Evolutionary conservation across 2,329 filamentous ascomycete species (phyloP), one percentile per base, ranked within the genome.

Genomic region (Cytospora piceicola): DNA sequence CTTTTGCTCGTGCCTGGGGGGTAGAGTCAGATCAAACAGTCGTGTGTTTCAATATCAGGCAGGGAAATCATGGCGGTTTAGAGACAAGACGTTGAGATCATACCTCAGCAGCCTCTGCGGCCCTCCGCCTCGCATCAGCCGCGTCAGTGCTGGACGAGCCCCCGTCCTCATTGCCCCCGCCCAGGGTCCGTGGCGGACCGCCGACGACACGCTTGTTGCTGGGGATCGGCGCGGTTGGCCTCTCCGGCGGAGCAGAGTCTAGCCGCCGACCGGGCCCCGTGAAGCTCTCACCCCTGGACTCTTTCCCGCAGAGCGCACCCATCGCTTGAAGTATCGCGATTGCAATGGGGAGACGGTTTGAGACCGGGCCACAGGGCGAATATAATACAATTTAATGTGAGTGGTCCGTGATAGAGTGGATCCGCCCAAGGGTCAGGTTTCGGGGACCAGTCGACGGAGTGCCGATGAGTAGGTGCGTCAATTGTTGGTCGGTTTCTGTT

Each of bases 221-320:
- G 71, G 83, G 82, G 69, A 87, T 81, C 73, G 82, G 80, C 65
- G 81, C 83, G 69, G 81, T 85, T 64, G 76, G 77, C 68, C 81
- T 70, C 75, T 82, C 68, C 79, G 76, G 75, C 24, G 81, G 80
- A 7, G 82, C 80, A 46, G 88, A 82, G 70, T 87, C 90, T 63
- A 96, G 83, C 46, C 88, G 85, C 62, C 92, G 90, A 67, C 92
- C 93, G 58, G 90, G 89, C 62, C 86, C 85, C 61, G 86, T 79
- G 80, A 93, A 95, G 76, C 86, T 82, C 71, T 91, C 88, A 69
- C 85, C 79, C 56, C 49, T 63, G 36, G 86, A 80, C 66, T 82
- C 84, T 77, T 92, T 93, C 75, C 92, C 91, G 81, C 92, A 97
- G 78, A 93, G 84, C 76, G 93, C 94, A 67, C 94, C 94, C 94